These are phyloP conservation scores for Gossypioides kirkii DNA, from an alignment of 345 rosid species.

Conservation along the genomic window DNA sequence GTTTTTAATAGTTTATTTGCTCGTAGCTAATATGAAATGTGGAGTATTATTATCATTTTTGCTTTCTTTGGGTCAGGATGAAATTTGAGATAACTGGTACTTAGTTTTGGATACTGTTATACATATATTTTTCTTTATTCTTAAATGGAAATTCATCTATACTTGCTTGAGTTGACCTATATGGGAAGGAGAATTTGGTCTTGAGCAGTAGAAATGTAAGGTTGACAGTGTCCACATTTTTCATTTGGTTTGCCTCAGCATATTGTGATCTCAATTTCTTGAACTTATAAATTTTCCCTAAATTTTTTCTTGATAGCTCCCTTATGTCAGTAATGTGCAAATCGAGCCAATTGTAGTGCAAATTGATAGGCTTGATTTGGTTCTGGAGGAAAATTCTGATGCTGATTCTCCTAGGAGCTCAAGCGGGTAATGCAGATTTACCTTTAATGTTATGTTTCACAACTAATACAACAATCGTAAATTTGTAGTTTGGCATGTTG, in stretches of 20 bases:
- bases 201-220: neutral
- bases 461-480: conserved; percentile 1
- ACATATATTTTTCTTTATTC: neutral
- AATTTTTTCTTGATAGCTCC: conserved; percentile 47
- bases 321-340: conserved; percentile 85
- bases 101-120: neutral
- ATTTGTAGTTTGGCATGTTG: neutral
- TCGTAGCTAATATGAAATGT: neutral
- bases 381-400: conserved; percentile 87
- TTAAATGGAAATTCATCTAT: conserved; percentile 1
- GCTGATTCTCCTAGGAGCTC: conserved; percentile 48
- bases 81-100: neutral
- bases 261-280: neutral
- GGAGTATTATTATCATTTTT: neutral
- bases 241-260: neutral
- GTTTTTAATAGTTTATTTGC: neutral
- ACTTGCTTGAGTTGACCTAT: neutral
- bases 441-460: conserved; percentile 4
- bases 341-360: conserved; percentile 85
- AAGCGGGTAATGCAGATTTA: conserved; percentile 45
- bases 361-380: conserved; percentile 89
- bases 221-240: neutral
- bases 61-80: neutral
- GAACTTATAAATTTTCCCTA: neutral
- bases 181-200: neutral